Base-by-base conservation (phyloP, 306 rosid genomes). In the Myrica gale region DNA sequence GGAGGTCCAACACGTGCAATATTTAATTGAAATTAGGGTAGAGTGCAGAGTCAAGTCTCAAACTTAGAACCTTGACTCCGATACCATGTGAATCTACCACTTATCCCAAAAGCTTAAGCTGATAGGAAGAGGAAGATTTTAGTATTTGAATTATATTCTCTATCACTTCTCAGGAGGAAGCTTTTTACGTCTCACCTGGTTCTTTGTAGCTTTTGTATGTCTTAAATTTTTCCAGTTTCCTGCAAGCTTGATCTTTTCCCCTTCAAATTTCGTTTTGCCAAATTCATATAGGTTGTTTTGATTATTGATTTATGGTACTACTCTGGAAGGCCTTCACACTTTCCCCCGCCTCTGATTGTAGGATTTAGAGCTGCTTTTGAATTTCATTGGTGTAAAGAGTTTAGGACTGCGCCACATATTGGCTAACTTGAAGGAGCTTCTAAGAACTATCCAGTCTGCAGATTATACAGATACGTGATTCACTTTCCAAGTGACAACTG, bases 291-390 rank as follows among this genome's bases (percentile, higher is more conserved):
- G 0, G 47, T 45, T 5, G 48, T 41, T 65, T 65, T 65, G 23
- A 42, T 9, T 37, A 61, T n/a, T 32, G 68, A 13, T 16, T 52
- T 16, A 5, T 16, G 15, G 15, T 15, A 50, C 54, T 50, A 15
- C 60, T 61, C 21, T 44, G 42, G 32, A 62, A 74, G 76, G 76
- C 62, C 61, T 70, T 65, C 45, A 78, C 63, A 10, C 77, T 74
- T 48, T 65, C 20, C 74, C 71, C 44, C 37, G 3, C 37, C 63
- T 66, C 52, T 76, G 58, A 67, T 74, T 83, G 84, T 83, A 96
- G 99, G 97, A 96, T 83, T 80, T 96, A 82, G 99, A 92, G 83
- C 97, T 92, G 92, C 97, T 92, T 79, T 86, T 96, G 84, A 96
- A 89, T 89, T 90, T 81, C 85, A 81, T 96, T 86, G 96, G 92